Evolutionary conservation across 495 filamentous ascomycete genomes (phyloP).

Genomic region (Xanthoparmelia taractica): DNA sequence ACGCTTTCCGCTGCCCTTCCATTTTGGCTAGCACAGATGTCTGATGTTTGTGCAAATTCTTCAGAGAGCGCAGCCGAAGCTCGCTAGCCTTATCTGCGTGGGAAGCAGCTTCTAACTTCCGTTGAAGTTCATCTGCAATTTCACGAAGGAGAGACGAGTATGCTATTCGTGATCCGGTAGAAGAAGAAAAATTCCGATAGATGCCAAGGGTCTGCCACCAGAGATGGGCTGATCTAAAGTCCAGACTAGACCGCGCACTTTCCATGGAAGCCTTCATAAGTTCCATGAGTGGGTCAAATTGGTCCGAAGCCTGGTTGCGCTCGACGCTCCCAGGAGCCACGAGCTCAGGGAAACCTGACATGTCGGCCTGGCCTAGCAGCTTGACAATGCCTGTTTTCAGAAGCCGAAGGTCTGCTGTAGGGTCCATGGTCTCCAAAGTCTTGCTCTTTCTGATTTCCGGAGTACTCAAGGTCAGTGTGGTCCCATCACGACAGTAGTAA

Average conservation of each 20-base stretch:
- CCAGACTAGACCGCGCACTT: slow-evolving; percentile 4
- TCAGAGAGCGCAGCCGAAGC: slow-evolving; percentile 14
- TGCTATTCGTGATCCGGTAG: not conserved
- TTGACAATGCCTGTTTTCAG: slow-evolving; percentile 75
- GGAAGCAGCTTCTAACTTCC: not conserved
- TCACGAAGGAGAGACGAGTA: not conserved
- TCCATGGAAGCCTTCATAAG: slow-evolving; percentile 14
- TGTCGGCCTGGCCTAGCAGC: slow-evolving; percentile 72
- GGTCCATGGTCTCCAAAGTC: not conserved
- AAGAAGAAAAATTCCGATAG: slow-evolving; percentile 7
- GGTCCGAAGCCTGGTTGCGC: not conserved
- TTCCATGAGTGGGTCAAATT: slow-evolving; percentile 3
- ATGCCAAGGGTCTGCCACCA: slow-evolving; percentile 19
- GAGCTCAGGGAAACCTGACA: slow-evolving; percentile 24
- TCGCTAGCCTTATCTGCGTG: slow-evolving; percentile 2
- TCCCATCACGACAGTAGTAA: slow-evolving; percentile 12
- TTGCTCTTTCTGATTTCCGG: not conserved
- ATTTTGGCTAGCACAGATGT: slow-evolving; percentile 33
- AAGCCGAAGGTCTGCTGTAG: slow-evolving; percentile 51
- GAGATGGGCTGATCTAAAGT: slow-evolving; percentile 16
- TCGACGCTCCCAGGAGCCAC: not conserved
- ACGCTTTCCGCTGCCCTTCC: slow-evolving; percentile 37
- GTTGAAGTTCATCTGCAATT: slow-evolving; percentile 10
- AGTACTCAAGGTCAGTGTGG: slow-evolving; percentile 47
- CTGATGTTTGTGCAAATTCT: slow-evolving; percentile 20